Conservation (phyloP, 352 stramenopile species). For the Pythium utonaiense region DNA sequence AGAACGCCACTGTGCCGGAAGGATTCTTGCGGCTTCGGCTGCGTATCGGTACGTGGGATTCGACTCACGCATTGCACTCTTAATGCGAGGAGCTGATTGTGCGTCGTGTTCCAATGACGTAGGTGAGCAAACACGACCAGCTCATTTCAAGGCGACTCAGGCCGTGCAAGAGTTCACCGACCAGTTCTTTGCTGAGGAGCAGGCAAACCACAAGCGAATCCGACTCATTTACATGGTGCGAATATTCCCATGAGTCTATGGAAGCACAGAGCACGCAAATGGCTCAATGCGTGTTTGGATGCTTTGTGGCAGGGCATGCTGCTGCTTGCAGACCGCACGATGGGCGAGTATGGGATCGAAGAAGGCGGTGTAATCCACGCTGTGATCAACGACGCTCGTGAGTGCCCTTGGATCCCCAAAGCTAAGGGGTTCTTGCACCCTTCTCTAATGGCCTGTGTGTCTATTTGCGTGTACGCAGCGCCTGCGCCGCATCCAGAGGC, state of each 20-base stretch:
- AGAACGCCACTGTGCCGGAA: conserved; percentile 30
- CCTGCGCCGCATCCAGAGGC: conserved; percentile 39
- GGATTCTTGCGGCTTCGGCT: conserved; percentile 55
- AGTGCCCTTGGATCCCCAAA: conserved; percentile 26
- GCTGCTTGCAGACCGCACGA: conserved; percentile 47
- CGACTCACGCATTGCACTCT: too few species aligned
- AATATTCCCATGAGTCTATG: too few species aligned
- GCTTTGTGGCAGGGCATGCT: conserved; percentile 48
- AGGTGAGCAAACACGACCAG: conserved; percentile 47
- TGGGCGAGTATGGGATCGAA: conserved; percentile 80
- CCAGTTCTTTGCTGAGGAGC: conserved; percentile 63
- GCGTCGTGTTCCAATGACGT: not conserved
- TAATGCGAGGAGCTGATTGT: too few species aligned
- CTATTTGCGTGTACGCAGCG: conserved; percentile 17
- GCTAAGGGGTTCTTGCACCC: too few species aligned
- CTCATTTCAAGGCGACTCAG: conserved; percentile 68
- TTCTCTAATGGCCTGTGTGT: too few species aligned
- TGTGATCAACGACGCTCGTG: conserved; percentile 69
- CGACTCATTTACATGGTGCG: conserved; percentile 74
- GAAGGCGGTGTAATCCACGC: conserved; percentile 72
- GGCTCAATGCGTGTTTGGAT: not conserved
- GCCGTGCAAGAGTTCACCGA: conserved; percentile 57
- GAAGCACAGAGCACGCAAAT: too few species aligned
- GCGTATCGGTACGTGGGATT: conserved; percentile 29
- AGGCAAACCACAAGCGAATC: conserved; percentile 55